Evolutionary conservation across 495 filamentous ascomycete genomes (phyloP).

Genomic region (Penicillium egyptiacum): DNA sequence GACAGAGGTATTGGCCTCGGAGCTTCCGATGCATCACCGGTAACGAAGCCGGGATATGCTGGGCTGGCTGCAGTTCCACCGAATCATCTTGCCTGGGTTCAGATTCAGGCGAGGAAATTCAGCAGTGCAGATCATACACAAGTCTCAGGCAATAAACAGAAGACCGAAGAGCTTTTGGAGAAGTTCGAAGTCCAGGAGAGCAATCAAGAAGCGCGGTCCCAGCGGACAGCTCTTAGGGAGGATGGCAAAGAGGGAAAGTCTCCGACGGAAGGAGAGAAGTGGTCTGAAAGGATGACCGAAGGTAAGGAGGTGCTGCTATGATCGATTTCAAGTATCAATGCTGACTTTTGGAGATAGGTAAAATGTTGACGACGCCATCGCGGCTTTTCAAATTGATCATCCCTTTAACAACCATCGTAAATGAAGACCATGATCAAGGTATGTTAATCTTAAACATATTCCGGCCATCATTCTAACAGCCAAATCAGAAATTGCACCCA

Average conservation of each 20-base stretch:
- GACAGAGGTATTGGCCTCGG: background rate
- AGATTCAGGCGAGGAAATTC: slow-evolving; percentile 22
- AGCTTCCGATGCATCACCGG: background rate
- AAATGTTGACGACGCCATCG: slow-evolving; percentile 86
- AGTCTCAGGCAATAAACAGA: slow-evolving; percentile 20
- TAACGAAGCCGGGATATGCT: background rate
- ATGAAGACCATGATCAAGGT: slow-evolving; percentile 52
- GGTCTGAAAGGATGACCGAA: slow-evolving; percentile 59
- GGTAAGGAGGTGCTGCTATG: slow-evolving; percentile 40
- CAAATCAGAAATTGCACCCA: slow-evolving; percentile 70
- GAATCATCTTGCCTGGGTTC: slow-evolving; percentile 2
- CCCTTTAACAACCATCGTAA: slow-evolving; percentile 64
- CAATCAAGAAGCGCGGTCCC: slow-evolving; percentile 11
- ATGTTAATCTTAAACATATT: slow-evolving; percentile 37
- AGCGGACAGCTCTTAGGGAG: slow-evolving; percentile 13
- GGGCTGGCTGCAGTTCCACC: background rate
- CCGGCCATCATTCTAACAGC: slow-evolving; percentile 21
- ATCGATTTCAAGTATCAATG: slow-evolving; percentile 2
- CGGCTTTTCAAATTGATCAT: slow-evolving; percentile 86
- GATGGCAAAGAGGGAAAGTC: slow-evolving; percentile 24
- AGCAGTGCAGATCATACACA: slow-evolving; percentile 24
- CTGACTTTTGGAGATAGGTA: slow-evolving; percentile 52
- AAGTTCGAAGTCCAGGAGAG: slow-evolving; percentile 17
- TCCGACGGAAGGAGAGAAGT: slow-evolving; percentile 48
- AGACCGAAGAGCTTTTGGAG: slow-evolving; percentile 27